These are phyloP conservation scores for Rhodotorula sp. DNA, from an alignment of 1,284 basidiomycete genomes.

Conservation along the genomic window DNA sequence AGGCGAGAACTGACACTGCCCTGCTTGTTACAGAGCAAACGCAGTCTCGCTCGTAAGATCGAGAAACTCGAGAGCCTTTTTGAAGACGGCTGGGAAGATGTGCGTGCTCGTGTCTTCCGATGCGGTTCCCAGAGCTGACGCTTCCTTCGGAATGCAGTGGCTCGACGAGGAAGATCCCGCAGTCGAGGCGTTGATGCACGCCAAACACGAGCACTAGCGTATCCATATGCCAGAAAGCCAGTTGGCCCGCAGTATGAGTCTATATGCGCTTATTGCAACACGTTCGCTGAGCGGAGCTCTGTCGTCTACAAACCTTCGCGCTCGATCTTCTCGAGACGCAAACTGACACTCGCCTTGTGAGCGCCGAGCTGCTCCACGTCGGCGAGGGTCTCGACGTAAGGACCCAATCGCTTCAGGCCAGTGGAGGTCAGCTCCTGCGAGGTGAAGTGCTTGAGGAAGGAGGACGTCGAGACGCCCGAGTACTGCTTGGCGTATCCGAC, in stretches of 20 bases:
- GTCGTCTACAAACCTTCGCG: constrained; percentile 24
- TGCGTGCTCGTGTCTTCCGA: not conserved
- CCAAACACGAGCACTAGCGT: not conserved
- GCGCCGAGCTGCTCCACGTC: constrained; percentile 94
- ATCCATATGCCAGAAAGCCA: not conserved
- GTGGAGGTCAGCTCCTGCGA: constrained; percentile 83
- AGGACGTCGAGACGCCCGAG: constrained; percentile 93
- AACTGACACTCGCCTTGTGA: constrained; percentile 64
- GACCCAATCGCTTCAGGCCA: constrained; percentile 78
- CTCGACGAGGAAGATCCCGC: constrained; percentile 10
- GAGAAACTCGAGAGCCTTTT: constrained; percentile 49
- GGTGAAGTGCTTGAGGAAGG: constrained; percentile 99
- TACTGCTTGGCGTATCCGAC: constrained; percentile 84
- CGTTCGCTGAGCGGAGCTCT: not conserved
- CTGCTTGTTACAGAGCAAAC: constrained; percentile 3
- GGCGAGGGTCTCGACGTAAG: constrained; percentile 84
- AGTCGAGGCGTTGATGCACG: not conserved
- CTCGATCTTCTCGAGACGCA: constrained; percentile 45
- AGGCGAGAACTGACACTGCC: not conserved
- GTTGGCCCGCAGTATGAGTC: not conserved
- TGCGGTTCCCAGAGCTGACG: not conserved
- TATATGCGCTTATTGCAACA: not conserved
- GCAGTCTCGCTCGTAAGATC: constrained; percentile 42
- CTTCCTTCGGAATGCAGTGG: not conserved
- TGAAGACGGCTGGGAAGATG: constrained; percentile 44